Conservation (phyloP, 2,329 filamentous ascomycete species). For the Sclerotiophoma versabilis region DNA sequence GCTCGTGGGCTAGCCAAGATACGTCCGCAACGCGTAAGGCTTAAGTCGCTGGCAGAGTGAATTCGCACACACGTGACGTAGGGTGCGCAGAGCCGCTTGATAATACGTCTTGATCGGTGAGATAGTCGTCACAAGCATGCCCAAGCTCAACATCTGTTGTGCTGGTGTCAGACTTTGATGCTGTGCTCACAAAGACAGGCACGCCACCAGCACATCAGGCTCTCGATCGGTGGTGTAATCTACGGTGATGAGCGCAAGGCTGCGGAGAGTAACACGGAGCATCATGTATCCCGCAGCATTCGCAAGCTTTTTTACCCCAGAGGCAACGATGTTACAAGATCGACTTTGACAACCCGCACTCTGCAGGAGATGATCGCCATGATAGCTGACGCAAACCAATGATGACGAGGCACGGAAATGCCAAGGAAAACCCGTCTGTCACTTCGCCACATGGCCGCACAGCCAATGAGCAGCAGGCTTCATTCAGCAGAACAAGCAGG, state of each 20-base stretch:
- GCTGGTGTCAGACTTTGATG: constrained; percentile 4
- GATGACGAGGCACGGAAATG: constrained; percentile 3
- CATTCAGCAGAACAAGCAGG: not conserved
- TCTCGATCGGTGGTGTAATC: not conserved
- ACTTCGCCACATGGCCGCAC: constrained; percentile 18
- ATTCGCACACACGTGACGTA: constrained; percentile 9
- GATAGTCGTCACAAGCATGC: constrained; percentile 8
- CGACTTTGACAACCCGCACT: constrained; percentile 6
- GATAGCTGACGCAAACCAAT: constrained; percentile 16
- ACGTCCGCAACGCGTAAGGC: not conserved
- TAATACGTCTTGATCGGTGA: not conserved
- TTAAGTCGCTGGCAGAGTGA: not conserved
- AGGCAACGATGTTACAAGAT: constrained; percentile 21
- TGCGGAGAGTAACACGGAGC: not conserved
- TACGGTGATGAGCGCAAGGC: constrained; percentile 4
- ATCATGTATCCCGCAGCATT: not conserved
- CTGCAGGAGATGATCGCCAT: constrained; percentile 4
- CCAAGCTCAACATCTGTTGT: not conserved
- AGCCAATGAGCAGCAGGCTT: not conserved
- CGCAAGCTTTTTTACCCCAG: constrained; percentile 16
- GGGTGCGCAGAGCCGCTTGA: not conserved
- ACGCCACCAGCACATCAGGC: not conserved
- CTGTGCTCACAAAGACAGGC: not conserved
- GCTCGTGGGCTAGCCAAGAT: not conserved
- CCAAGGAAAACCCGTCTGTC: constrained; percentile 2